Evolutionary conservation across 31 red algal genomes (phyloP).

Genomic region (Asparagopsis taxiformis): DNA sequence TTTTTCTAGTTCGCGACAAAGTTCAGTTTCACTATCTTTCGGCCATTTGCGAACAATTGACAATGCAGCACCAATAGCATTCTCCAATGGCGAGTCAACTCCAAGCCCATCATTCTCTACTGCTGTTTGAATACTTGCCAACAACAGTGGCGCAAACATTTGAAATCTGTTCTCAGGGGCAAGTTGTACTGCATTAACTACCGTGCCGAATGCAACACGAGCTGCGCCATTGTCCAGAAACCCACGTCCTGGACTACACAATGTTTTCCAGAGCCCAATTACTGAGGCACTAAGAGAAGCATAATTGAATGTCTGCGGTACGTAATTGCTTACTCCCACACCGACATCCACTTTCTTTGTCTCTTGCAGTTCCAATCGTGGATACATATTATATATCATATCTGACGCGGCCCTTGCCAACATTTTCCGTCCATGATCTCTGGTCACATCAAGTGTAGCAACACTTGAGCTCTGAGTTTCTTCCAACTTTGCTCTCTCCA

Average conservation of each 20-base stretch:
- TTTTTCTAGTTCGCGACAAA: neutral
- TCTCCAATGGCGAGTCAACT: slow-evolving; percentile 6
- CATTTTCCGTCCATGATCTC: slow-evolving; percentile 30
- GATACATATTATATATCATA: slow-evolving; percentile 35
- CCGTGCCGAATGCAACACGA: neutral
- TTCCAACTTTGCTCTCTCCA: slow-evolving; percentile 11
- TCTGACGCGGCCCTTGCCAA: slow-evolving; percentile 21
- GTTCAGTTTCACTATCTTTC: slow-evolving; percentile 15
- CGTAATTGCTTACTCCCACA: neutral
- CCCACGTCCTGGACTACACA: slow-evolving; percentile 8
- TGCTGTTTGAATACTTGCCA: slow-evolving; percentile 15
- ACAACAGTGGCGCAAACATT: slow-evolving; percentile 20
- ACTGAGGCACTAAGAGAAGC: neutral
- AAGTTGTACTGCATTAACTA: neutral
- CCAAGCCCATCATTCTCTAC: slow-evolving; percentile 22
- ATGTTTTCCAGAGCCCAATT: slow-evolving; percentile 3
- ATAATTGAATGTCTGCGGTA: neutral
- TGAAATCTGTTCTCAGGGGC: slow-evolving; percentile 13
- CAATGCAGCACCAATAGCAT: slow-evolving; percentile 17
- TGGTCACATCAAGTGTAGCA: slow-evolving; percentile 25
- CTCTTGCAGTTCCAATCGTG: slow-evolving; percentile 3
- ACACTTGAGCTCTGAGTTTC: slow-evolving; percentile 1
- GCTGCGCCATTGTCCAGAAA: slow-evolving; percentile 3
- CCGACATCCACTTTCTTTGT: neutral
- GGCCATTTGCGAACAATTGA: slow-evolving; percentile 47